These are phyloP conservation scores for Aspergillus ustus DNA, from an alignment of 2,329 filamentous ascomycete genomes.

Conservation along the genomic window DNA sequence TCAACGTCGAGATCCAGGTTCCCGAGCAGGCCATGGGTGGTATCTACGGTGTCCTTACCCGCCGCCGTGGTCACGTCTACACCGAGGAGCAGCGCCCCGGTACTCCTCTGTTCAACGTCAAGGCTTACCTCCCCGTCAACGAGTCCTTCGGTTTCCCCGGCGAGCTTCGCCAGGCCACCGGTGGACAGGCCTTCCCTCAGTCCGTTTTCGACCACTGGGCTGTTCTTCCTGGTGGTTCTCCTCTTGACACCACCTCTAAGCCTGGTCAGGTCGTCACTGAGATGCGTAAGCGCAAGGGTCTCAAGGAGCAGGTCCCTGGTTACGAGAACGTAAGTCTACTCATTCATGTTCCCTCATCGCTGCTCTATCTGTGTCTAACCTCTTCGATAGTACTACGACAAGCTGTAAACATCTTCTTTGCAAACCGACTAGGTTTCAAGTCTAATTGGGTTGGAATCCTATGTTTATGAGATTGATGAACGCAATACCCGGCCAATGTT, in stretches of 20 bases:
- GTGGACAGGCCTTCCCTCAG: slow-evolving; percentile 98
- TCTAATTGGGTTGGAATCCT: slow-evolving; percentile 41
- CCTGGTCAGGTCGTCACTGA: slow-evolving; percentile 80
- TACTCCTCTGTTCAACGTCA: slow-evolving; percentile 99
- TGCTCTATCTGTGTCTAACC: slow-evolving; percentile 25
- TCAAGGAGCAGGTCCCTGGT: slow-evolving; percentile 93
- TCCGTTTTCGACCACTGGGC: slow-evolving; percentile 99
- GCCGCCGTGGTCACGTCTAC: slow-evolving; percentile 98
- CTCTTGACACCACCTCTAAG: slow-evolving; percentile 81
- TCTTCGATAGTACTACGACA: slow-evolving; percentile 86
- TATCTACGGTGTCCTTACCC: slow-evolving; percentile 98
- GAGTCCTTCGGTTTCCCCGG: slow-evolving; percentile 99
- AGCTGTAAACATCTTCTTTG: slow-evolving; percentile 73
- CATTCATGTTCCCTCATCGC: background rate
- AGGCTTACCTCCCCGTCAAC: slow-evolving; percentile 94
- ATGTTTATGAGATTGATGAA: slow-evolving; percentile 51
- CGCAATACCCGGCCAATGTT: slow-evolving; percentile 41
- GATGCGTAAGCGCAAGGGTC: slow-evolving; percentile 99
- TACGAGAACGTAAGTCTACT: slow-evolving; percentile 84
- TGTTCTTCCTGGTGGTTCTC: slow-evolving; percentile 89
- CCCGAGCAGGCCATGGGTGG: slow-evolving; percentile 99
- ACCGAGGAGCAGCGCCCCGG: slow-evolving; percentile 96
- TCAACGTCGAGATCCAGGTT: slow-evolving; percentile 99
- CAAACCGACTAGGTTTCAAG: slow-evolving; percentile 48
- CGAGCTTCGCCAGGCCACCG: slow-evolving; percentile 91